Evolutionary conservation across 345 rosid species (phyloP).

Genomic region (Euclidium syriacum): DNA sequence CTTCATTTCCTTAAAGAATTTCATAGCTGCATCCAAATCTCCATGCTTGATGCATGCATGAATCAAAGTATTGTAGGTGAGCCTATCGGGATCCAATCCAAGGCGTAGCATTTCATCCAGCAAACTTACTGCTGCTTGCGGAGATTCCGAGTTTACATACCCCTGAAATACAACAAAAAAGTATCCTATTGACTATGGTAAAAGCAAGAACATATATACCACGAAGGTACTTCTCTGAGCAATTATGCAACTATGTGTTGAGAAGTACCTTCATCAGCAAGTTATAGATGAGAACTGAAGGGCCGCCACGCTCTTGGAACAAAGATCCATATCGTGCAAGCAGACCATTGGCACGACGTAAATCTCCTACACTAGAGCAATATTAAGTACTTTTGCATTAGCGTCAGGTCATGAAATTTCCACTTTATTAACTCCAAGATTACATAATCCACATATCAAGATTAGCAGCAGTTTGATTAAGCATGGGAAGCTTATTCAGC

Average conservation of each 20-base stretch:
- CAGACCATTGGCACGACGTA: slow-evolving; percentile 73
- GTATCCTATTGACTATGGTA: background rate
- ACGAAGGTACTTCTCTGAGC: background rate
- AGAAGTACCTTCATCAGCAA: slow-evolving; percentile 66
- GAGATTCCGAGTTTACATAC: slow-evolving; percentile 46
- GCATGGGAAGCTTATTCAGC: background rate
- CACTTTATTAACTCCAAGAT: background rate
- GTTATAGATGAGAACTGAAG: slow-evolving; percentile 50
- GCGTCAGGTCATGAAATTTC: background rate
- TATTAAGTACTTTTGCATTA: slow-evolving; percentile 16
- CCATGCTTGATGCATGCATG: slow-evolving; percentile 47
- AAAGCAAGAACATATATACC: background rate
- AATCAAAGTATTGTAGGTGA: slow-evolving; percentile 61
- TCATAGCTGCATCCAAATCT: slow-evolving; percentile 55
- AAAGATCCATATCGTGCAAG: slow-evolving; percentile 62
- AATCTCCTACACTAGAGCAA: slow-evolving; percentile 78
- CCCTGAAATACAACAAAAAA: slow-evolving; percentile 39
- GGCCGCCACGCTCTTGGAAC: slow-evolving; percentile 48
- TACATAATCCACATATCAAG: background rate
- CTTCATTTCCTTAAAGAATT: slow-evolving; percentile 71
- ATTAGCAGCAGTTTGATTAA: background rate
- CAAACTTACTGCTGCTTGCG: slow-evolving; percentile 45
- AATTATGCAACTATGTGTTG: background rate
- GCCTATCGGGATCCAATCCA: slow-evolving; percentile 62
- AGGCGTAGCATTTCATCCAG: slow-evolving; percentile 43